These are phyloP conservation scores for Ophiosphaerella narmari DNA, from an alignment of 2,329 filamentous ascomycete species.

Conservation along the genomic window DNA sequence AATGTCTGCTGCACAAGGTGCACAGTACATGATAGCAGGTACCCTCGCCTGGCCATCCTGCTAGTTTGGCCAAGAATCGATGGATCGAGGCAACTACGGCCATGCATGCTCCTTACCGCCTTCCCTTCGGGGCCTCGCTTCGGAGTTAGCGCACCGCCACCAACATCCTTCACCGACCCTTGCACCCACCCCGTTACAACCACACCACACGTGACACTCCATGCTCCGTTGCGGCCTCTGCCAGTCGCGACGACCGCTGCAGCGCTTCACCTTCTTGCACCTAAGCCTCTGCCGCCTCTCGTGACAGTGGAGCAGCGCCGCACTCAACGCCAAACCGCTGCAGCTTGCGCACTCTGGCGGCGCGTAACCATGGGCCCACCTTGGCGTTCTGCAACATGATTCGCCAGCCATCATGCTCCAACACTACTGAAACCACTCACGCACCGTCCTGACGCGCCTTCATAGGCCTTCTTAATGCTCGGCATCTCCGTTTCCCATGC, in stretches of 20 bases:
- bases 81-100: neutral
- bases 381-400: constrained; percentile 27
- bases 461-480: constrained; percentile 42
- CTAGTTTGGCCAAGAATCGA: neutral
- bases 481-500: constrained; percentile 27
- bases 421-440: constrained; percentile 42
- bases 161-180: neutral
- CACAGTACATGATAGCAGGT: no score
- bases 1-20: no score
- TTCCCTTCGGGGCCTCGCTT: constrained; percentile 18
- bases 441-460: constrained; percentile 39
- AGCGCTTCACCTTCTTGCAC: no score
- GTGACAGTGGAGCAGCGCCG: neutral
- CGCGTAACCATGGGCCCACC: constrained; percentile 34
- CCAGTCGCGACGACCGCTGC: no score
- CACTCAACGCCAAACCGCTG: constrained; percentile 3
- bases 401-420: constrained; percentile 32
- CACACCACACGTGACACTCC: no score
- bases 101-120: constrained; percentile 19
- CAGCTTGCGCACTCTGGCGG: constrained; percentile 15
- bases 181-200: no score
- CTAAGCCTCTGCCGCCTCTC: neutral
- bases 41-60: neutral
- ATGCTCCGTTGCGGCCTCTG: no score
- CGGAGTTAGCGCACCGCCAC: neutral